Evolutionary conservation across 305 asterid genomes (phyloP), one percentile per base, ranked within the genome.

Genomic region (Fraxinus greggii): DNA sequence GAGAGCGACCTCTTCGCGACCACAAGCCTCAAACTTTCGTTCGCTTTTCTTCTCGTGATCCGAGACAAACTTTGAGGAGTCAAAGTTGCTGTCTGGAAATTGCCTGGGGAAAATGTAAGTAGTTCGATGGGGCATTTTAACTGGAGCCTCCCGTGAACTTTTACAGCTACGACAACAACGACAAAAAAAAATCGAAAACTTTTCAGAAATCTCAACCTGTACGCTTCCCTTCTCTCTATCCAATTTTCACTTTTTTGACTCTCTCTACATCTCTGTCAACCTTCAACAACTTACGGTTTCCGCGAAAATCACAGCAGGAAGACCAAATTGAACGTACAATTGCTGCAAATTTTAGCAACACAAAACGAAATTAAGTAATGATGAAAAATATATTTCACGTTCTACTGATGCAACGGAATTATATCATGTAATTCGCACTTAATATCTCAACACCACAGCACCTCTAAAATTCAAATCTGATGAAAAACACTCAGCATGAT

Each of bases 101-200:
- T 95, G 95, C 91, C 98, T 83, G 0, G 98, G 97, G 33, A 95
- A 95, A 76, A 95, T 83, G 90, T 95, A 95, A 23, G 98, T 92
- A 1, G 98, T 89, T 82, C 97, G 88, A 86, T 95, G 99, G 84
- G 99, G 99, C 99, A 95, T 95, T 90, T 79, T 85, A 67, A 10
- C 21, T 67, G 9, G 2, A 28, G 74, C 74, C 74, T 28, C 74
- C n/a, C 74, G 74, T 67, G 74, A 67, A 67, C 36, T 67, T 67
- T 5, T 10, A 67, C 74, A 67, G 36, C 35, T 67, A 28, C 73
- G 12, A 67, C 6, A 65, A 65, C 0, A 26, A 24, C 0, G 0
- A 23, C 2, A 12, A 2, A 38, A 38, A 40, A 40, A 40, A 8
- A 9, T 1, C 5, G n/a, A 15, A 8, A 12, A 28, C 19, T 67